Evolutionary conservation across 2,329 filamentous ascomycete genomes (phyloP).

Genomic region (Cytospora leucostoma): DNA sequence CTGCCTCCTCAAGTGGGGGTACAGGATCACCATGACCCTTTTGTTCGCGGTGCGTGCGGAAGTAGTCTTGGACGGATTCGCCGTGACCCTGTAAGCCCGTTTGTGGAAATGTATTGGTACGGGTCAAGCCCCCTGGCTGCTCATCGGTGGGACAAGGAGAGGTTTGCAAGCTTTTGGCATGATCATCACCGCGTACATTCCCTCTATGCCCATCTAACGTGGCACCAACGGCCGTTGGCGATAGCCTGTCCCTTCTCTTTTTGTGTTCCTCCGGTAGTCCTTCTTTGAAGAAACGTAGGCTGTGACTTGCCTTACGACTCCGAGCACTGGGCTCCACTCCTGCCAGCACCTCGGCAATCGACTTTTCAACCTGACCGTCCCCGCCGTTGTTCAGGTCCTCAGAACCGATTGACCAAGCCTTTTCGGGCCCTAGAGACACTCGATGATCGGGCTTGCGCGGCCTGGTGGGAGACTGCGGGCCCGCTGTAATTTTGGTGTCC

Average conservation of each 20-base stretch:
- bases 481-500: slow-evolving; percentile 10
- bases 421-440: slow-evolving; percentile 51
- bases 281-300: slow-evolving; percentile 67
- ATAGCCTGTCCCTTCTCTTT: slow-evolving; percentile 50
- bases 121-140: slow-evolving; percentile 29
- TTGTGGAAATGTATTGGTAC: slow-evolving; percentile 30
- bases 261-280: slow-evolving; percentile 61
- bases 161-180: slow-evolving; percentile 28
- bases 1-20: slow-evolving; percentile 8
- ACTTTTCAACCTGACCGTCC: slow-evolving; percentile 64
- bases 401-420: slow-evolving; percentile 64
- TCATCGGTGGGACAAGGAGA: slow-evolving; percentile 33
- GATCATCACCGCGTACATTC: slow-evolving; percentile 29
- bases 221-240: slow-evolving; percentile 36
- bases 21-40: slow-evolving; percentile 6
- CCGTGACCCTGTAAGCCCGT: slow-evolving; percentile 18
- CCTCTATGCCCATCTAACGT: slow-evolving; percentile 28
- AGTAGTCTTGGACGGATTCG: slow-evolving; percentile 33
- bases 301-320: slow-evolving; percentile 69
- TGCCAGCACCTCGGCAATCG: slow-evolving; percentile 62
- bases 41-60: slow-evolving; percentile 22
- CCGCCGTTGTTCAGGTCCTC: slow-evolving; percentile 49
- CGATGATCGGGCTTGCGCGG: slow-evolving; percentile 46
- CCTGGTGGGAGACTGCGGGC: slow-evolving; percentile 28
- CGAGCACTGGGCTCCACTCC: slow-evolving; percentile 64